Base-by-base conservation (phyloP, 1,284 basidiomycete genomes). In the Tilletia walkeri region DNA sequence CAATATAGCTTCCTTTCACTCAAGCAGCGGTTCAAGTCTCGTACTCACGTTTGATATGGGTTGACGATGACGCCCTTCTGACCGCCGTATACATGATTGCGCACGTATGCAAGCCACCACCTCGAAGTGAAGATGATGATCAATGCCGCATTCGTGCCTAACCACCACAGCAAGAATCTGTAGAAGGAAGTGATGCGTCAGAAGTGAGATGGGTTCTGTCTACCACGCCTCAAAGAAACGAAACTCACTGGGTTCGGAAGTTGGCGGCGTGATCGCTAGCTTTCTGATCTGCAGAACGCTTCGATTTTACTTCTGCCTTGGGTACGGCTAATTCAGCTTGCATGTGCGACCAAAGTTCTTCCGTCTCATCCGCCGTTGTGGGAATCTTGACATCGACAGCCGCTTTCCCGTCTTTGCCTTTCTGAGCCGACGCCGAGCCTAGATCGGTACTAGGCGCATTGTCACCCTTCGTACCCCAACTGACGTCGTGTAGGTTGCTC, bases 281-380 rank as follows among this genome's bases (percentile, higher is more conserved):
- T 85, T 94, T 95, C 41, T 92, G 93, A 63, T 90, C 90, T n/a
- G 92, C 89, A 79, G 91, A 90, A 68, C 93, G 89, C 80, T 92
- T 90, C 84, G 93, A 89, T 83, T 91, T 90, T 85, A 89, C 88
- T 76, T 90, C 88, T 24, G 80, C 75, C 9, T 69, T 72, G 6
- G 82, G 80, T 88, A 86, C 47, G 88, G 87, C 79, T 88, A 88
- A 70, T 94, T 86, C 53, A 91, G 87, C 68, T 86, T 86, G 71
- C 89, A 76, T 86, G 74, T 73, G 92, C 88, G 68, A 86, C 93
- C 93, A 95, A 53, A 95, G 85, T 71, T 90, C 90, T 81, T 94
- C 92, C 18, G 76, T 79, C 74, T 94, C 93, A 80, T 94, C 92
- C 38, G 89, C 88, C 7, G 88, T 88, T 38, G 91, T 91, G 0